Conservation (phyloP, 495 filamentous ascomycete species). For the Trichoderma asperelloides region DNA sequence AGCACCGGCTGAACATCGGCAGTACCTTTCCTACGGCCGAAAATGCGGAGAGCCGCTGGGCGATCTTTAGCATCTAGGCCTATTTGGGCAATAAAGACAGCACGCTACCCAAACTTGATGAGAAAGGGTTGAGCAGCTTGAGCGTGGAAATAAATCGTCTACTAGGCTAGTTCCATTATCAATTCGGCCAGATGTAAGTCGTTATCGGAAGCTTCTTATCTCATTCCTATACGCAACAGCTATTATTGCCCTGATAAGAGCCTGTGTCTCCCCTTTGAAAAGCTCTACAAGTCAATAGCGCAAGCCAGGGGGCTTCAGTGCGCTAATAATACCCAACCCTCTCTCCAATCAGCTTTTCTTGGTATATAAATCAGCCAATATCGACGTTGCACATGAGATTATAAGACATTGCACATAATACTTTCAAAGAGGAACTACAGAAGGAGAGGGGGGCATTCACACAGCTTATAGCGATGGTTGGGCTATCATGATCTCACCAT, state of each 20-base stretch:
- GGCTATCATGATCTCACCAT: conserved; percentile 44
- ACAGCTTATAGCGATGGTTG: not conserved
- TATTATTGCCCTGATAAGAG: not conserved
- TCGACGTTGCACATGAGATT: too few species aligned
- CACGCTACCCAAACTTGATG: not conserved
- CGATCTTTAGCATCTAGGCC: not conserved
- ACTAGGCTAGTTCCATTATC: not conserved
- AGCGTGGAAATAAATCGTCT: too few species aligned
- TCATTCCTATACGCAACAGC: not conserved
- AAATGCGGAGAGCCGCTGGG: not conserved
- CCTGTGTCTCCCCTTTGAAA: not conserved
- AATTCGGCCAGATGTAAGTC: not conserved
- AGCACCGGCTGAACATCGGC: not conserved
- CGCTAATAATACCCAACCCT: too few species aligned
- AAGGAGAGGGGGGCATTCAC: too few species aligned
- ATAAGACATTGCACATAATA: not conserved
- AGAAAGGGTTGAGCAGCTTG: not conserved
- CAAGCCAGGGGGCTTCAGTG: too few species aligned
- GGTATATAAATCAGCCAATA: too few species aligned
- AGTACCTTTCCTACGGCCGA: not conserved
- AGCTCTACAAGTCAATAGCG: not conserved
- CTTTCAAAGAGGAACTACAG: too few species aligned
- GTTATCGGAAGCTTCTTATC: not conserved
- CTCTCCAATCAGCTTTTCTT: too few species aligned
- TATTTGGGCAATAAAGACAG: not conserved